Evolutionary conservation across 2,329 filamentous ascomycete genomes (phyloP).

Genomic region (Monascus ruber): DNA sequence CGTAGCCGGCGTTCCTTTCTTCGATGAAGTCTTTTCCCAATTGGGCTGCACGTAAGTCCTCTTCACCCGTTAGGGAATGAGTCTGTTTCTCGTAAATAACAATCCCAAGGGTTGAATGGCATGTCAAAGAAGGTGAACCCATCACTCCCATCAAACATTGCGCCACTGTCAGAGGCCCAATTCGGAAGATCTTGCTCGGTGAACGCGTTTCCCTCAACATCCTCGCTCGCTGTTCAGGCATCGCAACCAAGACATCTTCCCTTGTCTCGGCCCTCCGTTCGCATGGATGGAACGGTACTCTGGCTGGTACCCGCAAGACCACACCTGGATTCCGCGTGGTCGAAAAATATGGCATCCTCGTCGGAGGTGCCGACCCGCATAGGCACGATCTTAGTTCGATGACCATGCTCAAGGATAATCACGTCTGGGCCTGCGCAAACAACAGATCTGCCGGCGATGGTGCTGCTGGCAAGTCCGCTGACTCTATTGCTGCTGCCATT

Average conservation of each 20-base stretch:
- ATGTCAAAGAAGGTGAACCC: conserved; percentile 60
- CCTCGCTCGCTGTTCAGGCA: conserved; percentile 78
- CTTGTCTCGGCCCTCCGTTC: conserved; percentile 43
- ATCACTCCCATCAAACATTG: conserved; percentile 56
- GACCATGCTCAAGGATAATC: conserved; percentile 99
- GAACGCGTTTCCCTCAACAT: conserved; percentile 89
- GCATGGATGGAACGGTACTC: conserved; percentile 64
- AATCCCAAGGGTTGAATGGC: conserved; percentile 62
- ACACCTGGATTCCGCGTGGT: conserved; percentile 91
- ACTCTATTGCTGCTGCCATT: conserved; percentile 51
- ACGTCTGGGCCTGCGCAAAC: conserved; percentile 74
- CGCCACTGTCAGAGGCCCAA: conserved; percentile 77
- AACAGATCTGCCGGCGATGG: conserved; percentile 17
- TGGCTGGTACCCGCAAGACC: conserved; percentile 95
- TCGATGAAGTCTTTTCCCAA: conserved; percentile 85
- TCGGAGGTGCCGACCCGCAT: conserved; percentile 85
- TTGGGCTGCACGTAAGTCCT: conserved; percentile 61
- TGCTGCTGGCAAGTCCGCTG: conserved; percentile 7
- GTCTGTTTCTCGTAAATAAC: neutral
- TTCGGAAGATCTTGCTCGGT: conserved; percentile 72
- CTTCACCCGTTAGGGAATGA: neutral
- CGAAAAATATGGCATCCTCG: conserved; percentile 96
- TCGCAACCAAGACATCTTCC: conserved; percentile 54
- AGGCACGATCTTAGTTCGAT: conserved; percentile 84
- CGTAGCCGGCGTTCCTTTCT: conserved; percentile 85